Evolutionary conservation across 768 basidiomycete species (phyloP).

Genomic region (Boletus insuetus): DNA sequence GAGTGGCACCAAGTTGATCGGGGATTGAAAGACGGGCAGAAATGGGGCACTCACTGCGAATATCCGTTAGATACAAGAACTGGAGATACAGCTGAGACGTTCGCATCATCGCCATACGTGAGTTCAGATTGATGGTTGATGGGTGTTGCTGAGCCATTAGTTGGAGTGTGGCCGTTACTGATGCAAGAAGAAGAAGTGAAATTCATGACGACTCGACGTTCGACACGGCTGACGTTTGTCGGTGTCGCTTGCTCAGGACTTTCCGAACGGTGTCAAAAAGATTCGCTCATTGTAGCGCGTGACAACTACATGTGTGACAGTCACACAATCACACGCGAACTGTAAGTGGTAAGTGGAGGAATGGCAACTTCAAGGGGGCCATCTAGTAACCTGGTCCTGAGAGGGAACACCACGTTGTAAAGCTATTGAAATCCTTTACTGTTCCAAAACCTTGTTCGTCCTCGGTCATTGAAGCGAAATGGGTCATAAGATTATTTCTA

Average conservation of each 20-base stretch:
- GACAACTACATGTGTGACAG: conserved; percentile 17
- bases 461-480: conserved; percentile 51
- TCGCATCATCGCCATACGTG: conserved; percentile 34
- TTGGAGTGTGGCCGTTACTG: conserved; percentile 51
- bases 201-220: conserved; percentile 20
- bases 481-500: conserved; percentile 54
- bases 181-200: conserved; percentile 30
- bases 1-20: conserved; percentile 12
- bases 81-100: conserved; percentile 27
- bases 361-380: too few species aligned
- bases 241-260: conserved; percentile 2
- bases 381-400: not conserved
- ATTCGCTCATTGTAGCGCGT: conserved; percentile 17
- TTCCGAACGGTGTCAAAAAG: conserved; percentile 9
- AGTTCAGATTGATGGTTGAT: conserved; percentile 38
- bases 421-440: conserved; percentile 35
- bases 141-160: conserved; percentile 46
- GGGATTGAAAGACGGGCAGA: not conserved
- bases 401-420: conserved; percentile 21
- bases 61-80: conserved; percentile 54
- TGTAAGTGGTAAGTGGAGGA: too few species aligned
- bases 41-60: conserved; percentile 48
- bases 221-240: not conserved
- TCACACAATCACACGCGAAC: conserved; percentile 16
- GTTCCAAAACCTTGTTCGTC: conserved; percentile 38